Conservation (phyloP, 192 early-diverging fungal species). For the Chytriomyces hyalinus region DNA sequence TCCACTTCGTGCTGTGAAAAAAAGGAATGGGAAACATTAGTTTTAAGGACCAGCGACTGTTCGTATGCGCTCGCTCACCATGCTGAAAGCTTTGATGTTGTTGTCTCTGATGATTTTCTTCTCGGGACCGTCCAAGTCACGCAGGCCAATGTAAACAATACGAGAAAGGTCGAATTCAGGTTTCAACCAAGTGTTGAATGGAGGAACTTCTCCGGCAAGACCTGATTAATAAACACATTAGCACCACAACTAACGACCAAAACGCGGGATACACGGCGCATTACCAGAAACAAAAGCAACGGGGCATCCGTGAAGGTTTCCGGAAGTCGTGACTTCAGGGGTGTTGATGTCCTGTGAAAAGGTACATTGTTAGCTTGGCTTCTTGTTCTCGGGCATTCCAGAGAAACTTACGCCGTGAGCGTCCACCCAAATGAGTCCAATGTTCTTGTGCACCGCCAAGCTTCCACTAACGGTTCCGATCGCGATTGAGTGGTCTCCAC, state of each 20-base stretch:
- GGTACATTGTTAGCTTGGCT: slow-evolving; percentile 8
- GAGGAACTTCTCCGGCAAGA: slow-evolving; percentile 67
- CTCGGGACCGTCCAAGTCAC: slow-evolving; percentile 90
- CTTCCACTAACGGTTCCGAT: slow-evolving; percentile 88
- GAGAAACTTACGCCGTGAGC: slow-evolving; percentile 78
- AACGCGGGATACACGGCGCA: not conserved
- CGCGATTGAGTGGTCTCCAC: slow-evolving; percentile 94
- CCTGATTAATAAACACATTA: slow-evolving; percentile 51
- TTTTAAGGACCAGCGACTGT: not conserved
- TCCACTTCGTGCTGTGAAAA: slow-evolving; percentile 79
- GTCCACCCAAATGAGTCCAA: slow-evolving; percentile 94
- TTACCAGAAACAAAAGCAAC: slow-evolving; percentile 73
- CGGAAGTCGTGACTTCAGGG: slow-evolving; percentile 80
- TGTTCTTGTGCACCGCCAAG: slow-evolving; percentile 73
- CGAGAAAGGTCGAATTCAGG: slow-evolving; percentile 74
- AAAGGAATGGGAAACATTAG: not conserved
- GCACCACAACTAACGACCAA: not conserved
- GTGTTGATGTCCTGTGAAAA: slow-evolving; percentile 87
- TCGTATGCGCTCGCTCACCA: slow-evolving; percentile 48
- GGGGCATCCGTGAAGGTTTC: slow-evolving; percentile 97
- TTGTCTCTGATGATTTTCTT: slow-evolving; percentile 82
- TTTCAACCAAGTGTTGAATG: slow-evolving; percentile 79
- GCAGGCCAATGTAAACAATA: slow-evolving; percentile 94
- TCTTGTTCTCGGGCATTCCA: not conserved
- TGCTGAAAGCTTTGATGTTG: slow-evolving; percentile 91